phyloP scores from a whole-genome alignment of 148 eudicot species.

The Camellia japonica region DNA sequence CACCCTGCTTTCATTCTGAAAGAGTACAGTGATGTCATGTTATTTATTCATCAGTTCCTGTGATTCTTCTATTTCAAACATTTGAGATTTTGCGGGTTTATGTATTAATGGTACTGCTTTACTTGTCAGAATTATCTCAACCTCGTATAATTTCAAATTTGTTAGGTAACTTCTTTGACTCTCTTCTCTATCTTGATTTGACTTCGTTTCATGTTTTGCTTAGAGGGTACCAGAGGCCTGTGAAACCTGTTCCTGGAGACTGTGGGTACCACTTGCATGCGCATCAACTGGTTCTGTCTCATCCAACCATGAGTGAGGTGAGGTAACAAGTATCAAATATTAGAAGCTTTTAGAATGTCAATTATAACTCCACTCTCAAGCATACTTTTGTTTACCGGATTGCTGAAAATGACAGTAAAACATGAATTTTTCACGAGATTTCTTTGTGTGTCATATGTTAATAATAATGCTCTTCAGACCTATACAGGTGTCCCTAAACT shows the following conservation, averaged over 20 bases:
- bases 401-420: background rate
- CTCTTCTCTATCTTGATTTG: background rate
- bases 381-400: background rate
- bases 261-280: constrained; percentile 96
- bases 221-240: constrained; percentile 83
- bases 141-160: background rate
- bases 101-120: background rate
- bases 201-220: constrained; percentile 7
- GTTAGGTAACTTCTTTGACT: background rate
- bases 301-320: constrained; percentile 80
- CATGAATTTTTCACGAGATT: background rate
- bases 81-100: background rate
- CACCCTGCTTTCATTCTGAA: too few relatives aligned
- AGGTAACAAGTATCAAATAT: background rate
- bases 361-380: background rate
- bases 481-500: background rate
- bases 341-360: background rate
- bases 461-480: background rate
- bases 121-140: background rate
- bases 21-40: background rate
- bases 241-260: constrained; percentile 94
- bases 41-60: background rate
- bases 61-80: background rate
- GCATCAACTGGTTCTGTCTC: constrained; percentile 57
- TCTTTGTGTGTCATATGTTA: background rate